Percentiles rank a stretch among this genome's conserved stretches.
phyloP scores from a whole-genome alignment of 768 basidiomycete species.

The Ramaria sp. region DNA sequence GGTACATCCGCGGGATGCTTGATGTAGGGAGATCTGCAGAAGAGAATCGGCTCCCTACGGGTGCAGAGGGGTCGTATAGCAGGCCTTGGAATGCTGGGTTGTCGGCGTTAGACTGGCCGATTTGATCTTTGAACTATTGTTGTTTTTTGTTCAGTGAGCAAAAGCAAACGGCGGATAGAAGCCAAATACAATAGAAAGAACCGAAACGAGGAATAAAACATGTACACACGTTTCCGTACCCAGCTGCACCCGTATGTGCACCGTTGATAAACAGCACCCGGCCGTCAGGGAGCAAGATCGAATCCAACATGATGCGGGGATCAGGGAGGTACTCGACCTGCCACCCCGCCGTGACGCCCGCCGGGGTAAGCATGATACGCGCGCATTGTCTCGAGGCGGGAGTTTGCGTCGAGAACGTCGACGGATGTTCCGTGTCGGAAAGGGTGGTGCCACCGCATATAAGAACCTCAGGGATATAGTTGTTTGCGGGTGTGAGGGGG shows the following conservation, averaged over 20 bases:
- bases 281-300: conserved; percentile 24
- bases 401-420: conserved; percentile 24
- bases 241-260: conserved; percentile 30
- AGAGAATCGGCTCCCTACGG: conserved; percentile 23
- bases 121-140: conserved; percentile 15
- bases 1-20: conserved; percentile 29
- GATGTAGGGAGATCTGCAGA: conserved; percentile 21
- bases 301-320: conserved; percentile 25
- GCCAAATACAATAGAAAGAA: neutral
- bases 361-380: conserved; percentile 28
- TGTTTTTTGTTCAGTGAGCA: neutral
- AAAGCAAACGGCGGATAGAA: neutral
- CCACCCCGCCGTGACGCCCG: conserved; percentile 34
- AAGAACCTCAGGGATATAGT: conserved; percentile 33
- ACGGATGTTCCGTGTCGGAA: conserved; percentile 20
- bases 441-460: conserved; percentile 34
- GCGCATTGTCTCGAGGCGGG: conserved; percentile 33
- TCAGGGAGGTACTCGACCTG: conserved; percentile 32
- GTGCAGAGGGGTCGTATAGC: conserved; percentile 23
- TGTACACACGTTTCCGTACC: conserved; percentile 20
- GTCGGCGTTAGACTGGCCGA: conserved; percentile 29
- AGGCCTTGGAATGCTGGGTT: conserved; percentile 20
- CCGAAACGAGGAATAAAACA: conserved; percentile 13
- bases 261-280: conserved; percentile 33
- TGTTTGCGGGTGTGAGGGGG: conserved; percentile 24